Evolutionary conservation across 2,329 filamentous ascomycete species (phyloP), one percentile per base, ranked within the genome.

Genomic region (Trichoderma harzianum): DNA sequence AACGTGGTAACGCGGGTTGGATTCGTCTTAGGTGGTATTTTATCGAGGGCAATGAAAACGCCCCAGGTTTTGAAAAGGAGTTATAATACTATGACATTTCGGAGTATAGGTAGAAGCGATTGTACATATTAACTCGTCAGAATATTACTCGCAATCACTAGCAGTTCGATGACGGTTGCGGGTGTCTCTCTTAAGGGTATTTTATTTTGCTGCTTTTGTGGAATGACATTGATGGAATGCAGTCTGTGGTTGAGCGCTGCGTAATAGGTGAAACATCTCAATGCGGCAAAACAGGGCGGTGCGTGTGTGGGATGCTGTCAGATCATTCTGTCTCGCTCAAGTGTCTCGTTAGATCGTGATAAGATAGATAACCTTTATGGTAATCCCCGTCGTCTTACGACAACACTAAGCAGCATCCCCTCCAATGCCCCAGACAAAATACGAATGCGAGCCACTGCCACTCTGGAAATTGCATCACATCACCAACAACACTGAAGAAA

Each of bases 401-500:
- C 55, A 34, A 34, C 55, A 34, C 57, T 60, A 21, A 47, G 16
- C 28, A 30, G 7, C 16, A 36, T 30, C 16, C 55, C 55, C 32
- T 32, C 34, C 21, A 7, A 11, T 30, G 66, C 36, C n/a, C 34
- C 36, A 14, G 7, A 28, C 14, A 24, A 30, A 34, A 61, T 61
- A 69, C 53, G 28, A 61, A 61, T 69, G 66, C 55, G 66, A 69
- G 39, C 21, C 57, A 21, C 66, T 62, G 57, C 39, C 57, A 47
- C 66, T 69, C 36, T 34, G 55, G 36, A 69, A 51, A 60, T 68
- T 68, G 34, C 64, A 67, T 55, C 47, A 28, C 64, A 67, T 55
- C 47, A 28, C 18, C 47, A 66, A 36, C 21, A 11, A 12, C 0
- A 11, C 5, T 34, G 18, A 12, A 34, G 30, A 7, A 39, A 39